Conservation (phyloP, 768 basidiomycete species). For the Kwoniella pini region DNA sequence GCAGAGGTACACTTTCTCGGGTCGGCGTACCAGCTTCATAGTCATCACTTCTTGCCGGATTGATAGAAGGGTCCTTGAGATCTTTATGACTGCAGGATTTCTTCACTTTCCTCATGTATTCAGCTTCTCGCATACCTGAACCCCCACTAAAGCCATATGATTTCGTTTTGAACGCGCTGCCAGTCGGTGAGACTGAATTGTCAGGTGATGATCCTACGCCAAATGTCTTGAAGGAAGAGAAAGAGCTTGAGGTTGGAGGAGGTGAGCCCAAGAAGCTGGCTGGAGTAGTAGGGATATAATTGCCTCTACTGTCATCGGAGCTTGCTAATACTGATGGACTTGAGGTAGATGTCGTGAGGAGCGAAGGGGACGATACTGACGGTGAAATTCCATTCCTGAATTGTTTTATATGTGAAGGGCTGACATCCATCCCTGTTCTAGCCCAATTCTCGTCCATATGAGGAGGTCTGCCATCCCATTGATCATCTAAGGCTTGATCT, state of each 20-base stretch:
- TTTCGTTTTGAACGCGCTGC: slow-evolving; percentile 24
- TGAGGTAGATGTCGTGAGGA: slow-evolving; percentile 21
- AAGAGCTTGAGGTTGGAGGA: slow-evolving; percentile 39
- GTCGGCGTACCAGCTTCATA: slow-evolving; percentile 19
- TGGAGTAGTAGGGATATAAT: slow-evolving; percentile 2
- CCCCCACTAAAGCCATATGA: slow-evolving; percentile 46
- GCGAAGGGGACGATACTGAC: slow-evolving; percentile 6
- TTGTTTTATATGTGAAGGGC: neutral
- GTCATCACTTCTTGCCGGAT: slow-evolving; percentile 17
- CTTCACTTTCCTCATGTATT: slow-evolving; percentile 40
- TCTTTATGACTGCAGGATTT: slow-evolving; percentile 33
- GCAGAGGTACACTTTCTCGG: slow-evolving; percentile 12
- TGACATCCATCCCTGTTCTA: neutral
- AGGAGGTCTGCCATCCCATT: slow-evolving; percentile 40
- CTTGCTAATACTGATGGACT: slow-evolving; percentile 18
- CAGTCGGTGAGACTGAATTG: neutral
- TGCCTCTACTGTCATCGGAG: neutral
- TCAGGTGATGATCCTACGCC: slow-evolving; percentile 18
- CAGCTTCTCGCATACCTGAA: slow-evolving; percentile 38
- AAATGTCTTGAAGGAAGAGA: slow-evolving; percentile 38
- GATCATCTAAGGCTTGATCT: slow-evolving; percentile 12
- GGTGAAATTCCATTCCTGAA: neutral
- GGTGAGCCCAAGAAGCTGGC: slow-evolving; percentile 17
- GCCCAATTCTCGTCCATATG: slow-evolving; percentile 5
- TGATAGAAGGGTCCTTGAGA: slow-evolving; percentile 21